Conservation (phyloP, 2,329 filamentous ascomycete species). For the Xylariaceae sp. region DNA sequence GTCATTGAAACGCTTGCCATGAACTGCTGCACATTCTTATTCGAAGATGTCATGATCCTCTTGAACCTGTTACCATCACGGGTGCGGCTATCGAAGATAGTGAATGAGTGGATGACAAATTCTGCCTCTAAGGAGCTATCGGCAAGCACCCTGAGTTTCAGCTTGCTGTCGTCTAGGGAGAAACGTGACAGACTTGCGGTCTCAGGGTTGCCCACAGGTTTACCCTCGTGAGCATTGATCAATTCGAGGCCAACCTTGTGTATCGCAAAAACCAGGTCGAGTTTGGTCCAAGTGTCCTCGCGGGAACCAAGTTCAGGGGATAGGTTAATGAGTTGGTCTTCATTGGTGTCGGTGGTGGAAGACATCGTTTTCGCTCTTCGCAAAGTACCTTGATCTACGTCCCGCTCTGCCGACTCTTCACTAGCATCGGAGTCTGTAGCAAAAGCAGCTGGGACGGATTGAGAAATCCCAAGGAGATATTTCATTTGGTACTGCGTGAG, state of each 20-base stretch:
- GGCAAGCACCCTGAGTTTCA: constrained; percentile 90
- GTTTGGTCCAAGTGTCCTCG: constrained; percentile 79
- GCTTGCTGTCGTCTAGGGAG: constrained; percentile 84
- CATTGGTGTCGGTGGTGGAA: constrained; percentile 33
- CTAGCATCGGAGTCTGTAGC: constrained; percentile 66
- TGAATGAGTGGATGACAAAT: constrained; percentile 88
- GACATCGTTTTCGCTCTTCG: constrained; percentile 46
- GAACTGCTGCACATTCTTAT: constrained; percentile 92
- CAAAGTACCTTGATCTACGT: constrained; percentile 59
- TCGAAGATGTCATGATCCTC: constrained; percentile 96
- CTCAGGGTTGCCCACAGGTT: constrained; percentile 74
- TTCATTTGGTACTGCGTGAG: constrained; percentile 89
- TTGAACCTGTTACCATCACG: constrained; percentile 92
- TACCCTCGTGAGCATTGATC: constrained; percentile 68
- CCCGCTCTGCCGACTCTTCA: constrained; percentile 69
- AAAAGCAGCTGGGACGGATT: constrained; percentile 84
- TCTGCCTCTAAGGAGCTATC: constrained; percentile 91
- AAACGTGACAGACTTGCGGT: constrained; percentile 86
- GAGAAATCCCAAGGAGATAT: constrained; percentile 81
- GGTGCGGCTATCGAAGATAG: constrained; percentile 86
- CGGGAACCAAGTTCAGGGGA: constrained; percentile 67
- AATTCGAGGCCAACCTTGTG: constrained; percentile 86
- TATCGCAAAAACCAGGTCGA: constrained; percentile 88
- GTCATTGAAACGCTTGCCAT: constrained; percentile 97
- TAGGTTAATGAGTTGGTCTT: constrained; percentile 49